Evolutionary conservation across 164 flowering plant species (phyloP).

Genomic region (Berberis vulgaris): DNA sequence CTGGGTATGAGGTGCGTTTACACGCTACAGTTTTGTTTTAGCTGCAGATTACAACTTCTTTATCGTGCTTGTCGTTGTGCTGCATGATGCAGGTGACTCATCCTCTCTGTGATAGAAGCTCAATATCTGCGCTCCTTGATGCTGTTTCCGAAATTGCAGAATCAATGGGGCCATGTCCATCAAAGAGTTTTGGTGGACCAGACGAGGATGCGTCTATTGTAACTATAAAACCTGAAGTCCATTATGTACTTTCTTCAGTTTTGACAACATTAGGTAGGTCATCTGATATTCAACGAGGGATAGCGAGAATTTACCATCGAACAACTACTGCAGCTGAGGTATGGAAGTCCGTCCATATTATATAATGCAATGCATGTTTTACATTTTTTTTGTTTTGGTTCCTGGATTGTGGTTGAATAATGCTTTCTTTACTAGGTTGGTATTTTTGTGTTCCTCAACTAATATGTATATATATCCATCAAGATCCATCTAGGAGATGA

Average conservation of each 20-base stretch:
- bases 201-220: slow-evolving; percentile 24
- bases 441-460: too few species aligned
- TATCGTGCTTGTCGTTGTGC: slow-evolving; percentile 7
- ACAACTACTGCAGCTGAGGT: slow-evolving; percentile 88
- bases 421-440: too few species aligned
- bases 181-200: slow-evolving; percentile 13
- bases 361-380: not conserved
- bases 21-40: not conserved
- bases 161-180: slow-evolving; percentile 45
- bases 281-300: slow-evolving; percentile 88
- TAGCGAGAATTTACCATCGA: slow-evolving; percentile 80
- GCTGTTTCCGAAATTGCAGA: slow-evolving; percentile 90
- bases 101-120: slow-evolving; percentile 73
- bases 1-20: slow-evolving; percentile 59
- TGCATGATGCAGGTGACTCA: slow-evolving; percentile 61
- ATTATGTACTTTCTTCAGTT: slow-evolving; percentile 52
- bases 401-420: not conserved
- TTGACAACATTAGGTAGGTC: slow-evolving; percentile 55
- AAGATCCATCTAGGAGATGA: too few species aligned
- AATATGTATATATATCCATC: too few species aligned
- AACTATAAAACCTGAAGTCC: slow-evolving; percentile 25
- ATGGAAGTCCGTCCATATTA: slow-evolving; percentile 3
- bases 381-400: not conserved
- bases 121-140: slow-evolving; percentile 84
- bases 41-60: not conserved